Base-by-base conservation (phyloP, 768 basidiomycete genomes). In the Lactarius evosmus region DNA sequence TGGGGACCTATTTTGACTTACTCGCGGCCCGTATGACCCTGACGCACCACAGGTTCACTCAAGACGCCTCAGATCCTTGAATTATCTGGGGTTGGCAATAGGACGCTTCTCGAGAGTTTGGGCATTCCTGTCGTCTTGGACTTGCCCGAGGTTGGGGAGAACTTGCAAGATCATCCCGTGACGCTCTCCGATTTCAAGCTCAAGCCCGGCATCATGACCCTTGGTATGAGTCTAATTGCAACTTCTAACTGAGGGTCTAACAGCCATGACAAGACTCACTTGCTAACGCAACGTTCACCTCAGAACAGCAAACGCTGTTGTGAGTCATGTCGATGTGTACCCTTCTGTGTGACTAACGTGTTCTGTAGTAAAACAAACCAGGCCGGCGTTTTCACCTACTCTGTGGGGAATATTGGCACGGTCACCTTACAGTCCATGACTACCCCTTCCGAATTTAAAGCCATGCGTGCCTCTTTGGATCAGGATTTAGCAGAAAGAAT, bases 11-110 rank as follows among this genome's bases (percentile, higher is more conserved):
- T 9, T 56, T 33, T 59, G 50, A 33, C 41, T 34, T 19, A 9
- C 30, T 27, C 22, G 7, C 22, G 17, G 17, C 6, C 8, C n/a
- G 34, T 8, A n/a, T 27, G 32, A 50, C 22, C 2, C 53, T 65
- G 40, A 66, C 32, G 22, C 9, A 33, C 44, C 55, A 16, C 7
- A 65, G 66, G 67, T 11, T 67, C 67, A 12, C 46, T 68, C 32
- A 52, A 68, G 54, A 68, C 65, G 4, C 67, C 67, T 29, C 67
- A 67, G 58, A 68, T 67, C 30, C 66, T 68, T 3, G 67, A 68
- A 34, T 33, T 66, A 30, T 68, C 66, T 0, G 67, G 67, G 7
- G 54, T 68, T 16, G 66, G 67, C 5, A 63, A 67, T 2, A 58
- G 53, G 58, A 51, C 61, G 3, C 38, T 66, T 33, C 41, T 68